These are phyloP conservation scores for Annulohypoxylon maeteangense DNA, from an alignment of 495 filamentous ascomycete genomes.

Conservation along the genomic window DNA sequence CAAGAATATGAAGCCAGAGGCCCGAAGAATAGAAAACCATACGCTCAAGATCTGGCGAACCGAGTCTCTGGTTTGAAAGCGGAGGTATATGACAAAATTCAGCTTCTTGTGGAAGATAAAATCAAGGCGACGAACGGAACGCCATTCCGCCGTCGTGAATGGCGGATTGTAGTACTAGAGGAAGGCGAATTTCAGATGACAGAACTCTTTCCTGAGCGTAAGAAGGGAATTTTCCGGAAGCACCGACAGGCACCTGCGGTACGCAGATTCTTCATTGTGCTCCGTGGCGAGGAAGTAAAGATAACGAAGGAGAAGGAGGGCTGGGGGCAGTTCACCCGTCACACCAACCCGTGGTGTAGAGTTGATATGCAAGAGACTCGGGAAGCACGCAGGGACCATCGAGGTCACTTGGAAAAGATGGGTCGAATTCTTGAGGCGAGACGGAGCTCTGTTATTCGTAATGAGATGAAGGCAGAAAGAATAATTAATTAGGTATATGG, in stretches of 20 bases:
- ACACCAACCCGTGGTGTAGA: constrained; percentile 43
- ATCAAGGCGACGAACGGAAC: constrained; percentile 37
- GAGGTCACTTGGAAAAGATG: constrained; percentile 22
- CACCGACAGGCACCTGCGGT: constrained; percentile 1
- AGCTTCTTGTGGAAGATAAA: constrained; percentile 37
- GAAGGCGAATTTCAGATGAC: constrained; percentile 39
- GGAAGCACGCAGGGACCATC: constrained; percentile 28
- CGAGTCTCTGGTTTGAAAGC: constrained; percentile 23
- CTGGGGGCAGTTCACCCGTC: constrained; percentile 30
- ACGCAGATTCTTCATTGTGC: constrained; percentile 28
- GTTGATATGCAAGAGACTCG: constrained; percentile 35
- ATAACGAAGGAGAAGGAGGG: constrained; percentile 32
- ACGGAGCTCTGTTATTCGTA: neutral
- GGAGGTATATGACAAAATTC: constrained; percentile 20
- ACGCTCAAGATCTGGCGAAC: constrained; percentile 44
- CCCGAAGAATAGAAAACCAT: constrained; percentile 29
- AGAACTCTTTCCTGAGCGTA: constrained; percentile 36
- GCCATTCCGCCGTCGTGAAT: constrained; percentile 41
- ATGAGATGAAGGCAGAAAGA: neutral
- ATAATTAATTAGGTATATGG: neutral
- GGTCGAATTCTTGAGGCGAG: neutral
- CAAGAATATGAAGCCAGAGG: constrained; percentile 20
- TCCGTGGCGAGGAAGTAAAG: constrained; percentile 43
- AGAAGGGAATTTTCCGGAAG: constrained; percentile 30
- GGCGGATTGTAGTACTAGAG: constrained; percentile 37